Base-by-base conservation (phyloP, 768 basidiomycete genomes). In the Calocybe indica region DNA sequence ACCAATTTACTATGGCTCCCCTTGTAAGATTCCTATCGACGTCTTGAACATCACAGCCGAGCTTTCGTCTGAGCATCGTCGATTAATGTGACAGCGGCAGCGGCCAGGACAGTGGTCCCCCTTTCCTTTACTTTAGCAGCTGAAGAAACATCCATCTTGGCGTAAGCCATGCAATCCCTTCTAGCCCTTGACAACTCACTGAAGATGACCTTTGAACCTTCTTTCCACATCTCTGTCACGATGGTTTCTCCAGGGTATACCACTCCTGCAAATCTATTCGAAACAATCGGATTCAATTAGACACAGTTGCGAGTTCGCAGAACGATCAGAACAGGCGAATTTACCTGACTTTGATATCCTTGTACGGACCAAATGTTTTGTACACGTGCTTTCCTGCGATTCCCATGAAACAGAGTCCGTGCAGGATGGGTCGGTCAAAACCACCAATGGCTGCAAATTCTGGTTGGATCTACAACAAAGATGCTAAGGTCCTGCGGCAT, bases 141-240 rank as follows among this genome's bases (percentile, higher is more conserved):
- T 97, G 59, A 6, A 48, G n/a, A 3, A 32, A 29, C 33, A 14
- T 31, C 36, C 13, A 44, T 41, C 32, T 51, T 8, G 39, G 31
- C 14, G 28, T 11, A 31, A 35, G 8, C 7, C 14, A 29, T 4
- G 1, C 22, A 22, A 2, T 22, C 22, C 22, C 22, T 22, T 22
- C 22, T 1, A 22, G 22, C 22, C 22, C 22, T 30, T 45, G 14
- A 48, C 37, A n/a, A 77, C 91, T 62, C 56, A 96, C 92, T 72
- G 65, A 99, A 99, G 43, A 97, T 82, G 46, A 98, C 84, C 67
- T 83, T 96, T 51, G 76, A 66, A 2, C 85, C 89, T 57, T 96
- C 92, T 63, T 93, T 96, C 96, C 96, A 99, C 95, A 98, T 97
- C 62, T 91, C 83, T 0, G 95, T 99, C 10, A 92, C 73, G 45